phyloP scores from a whole-genome alignment of 768 basidiomycete genomes.

The Kwoniella sp. region DNA sequence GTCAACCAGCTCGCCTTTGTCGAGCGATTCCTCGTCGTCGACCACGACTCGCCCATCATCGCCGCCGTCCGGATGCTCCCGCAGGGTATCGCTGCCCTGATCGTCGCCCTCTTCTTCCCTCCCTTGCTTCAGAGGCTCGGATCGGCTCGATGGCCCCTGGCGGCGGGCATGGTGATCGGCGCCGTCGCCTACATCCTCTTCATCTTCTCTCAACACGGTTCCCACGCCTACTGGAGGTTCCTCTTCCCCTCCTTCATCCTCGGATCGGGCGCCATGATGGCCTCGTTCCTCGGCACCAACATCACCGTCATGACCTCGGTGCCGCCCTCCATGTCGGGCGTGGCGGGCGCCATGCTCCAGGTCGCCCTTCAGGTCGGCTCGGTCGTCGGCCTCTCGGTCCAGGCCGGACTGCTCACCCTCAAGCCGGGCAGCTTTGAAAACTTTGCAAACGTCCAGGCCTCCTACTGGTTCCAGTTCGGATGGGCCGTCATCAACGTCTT shows the following conservation, averaged over 20 bases:
- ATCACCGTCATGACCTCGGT: conserved; percentile 44
- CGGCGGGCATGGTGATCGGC: conserved; percentile 59
- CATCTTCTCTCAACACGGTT: conserved; percentile 12
- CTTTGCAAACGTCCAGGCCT: conserved; percentile 25
- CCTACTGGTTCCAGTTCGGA: conserved; percentile 30
- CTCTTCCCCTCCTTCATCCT: conserved; percentile 32
- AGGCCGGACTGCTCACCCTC: conserved; percentile 39
- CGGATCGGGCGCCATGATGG: conserved; percentile 28
- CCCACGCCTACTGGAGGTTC: conserved; percentile 32
- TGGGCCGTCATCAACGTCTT: conserved; percentile 21
- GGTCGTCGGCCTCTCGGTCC: conserved; percentile 59
- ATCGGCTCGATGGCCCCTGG: conserved; percentile 20
- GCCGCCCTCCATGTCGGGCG: conserved; percentile 39
- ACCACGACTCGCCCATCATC: conserved; percentile 32
- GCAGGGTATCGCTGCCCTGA: conserved; percentile 32
- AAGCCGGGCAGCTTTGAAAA: conserved; percentile 18
- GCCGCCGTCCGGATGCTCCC: conserved; percentile 40
- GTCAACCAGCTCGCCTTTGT: conserved; percentile 33
- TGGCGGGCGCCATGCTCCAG: conserved; percentile 43
- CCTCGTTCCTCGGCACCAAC: conserved; percentile 28
- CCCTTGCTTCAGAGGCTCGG: conserved; percentile 21
- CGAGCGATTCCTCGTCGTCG: conserved; percentile 24
- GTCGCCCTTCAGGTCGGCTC: conserved; percentile 34
- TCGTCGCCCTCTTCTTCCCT: conserved; percentile 22
- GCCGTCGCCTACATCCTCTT: conserved; percentile 58